Conservation (phyloP, 176 grass and related monocot species). For the Zoysia japonica region DNA sequence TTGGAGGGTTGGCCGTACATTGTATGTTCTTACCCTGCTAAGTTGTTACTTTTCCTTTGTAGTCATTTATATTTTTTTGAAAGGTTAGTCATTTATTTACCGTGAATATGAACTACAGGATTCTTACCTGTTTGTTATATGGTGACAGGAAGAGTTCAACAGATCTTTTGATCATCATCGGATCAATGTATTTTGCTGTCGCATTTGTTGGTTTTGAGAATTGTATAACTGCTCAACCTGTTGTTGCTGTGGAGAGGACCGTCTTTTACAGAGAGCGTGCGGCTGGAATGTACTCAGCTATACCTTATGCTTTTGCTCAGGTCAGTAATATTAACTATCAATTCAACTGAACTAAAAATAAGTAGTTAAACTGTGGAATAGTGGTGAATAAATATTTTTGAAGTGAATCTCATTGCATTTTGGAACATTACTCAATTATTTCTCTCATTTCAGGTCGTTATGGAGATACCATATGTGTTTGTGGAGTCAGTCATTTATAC, state of each 20-base stretch:
- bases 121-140: constrained; percentile 32
- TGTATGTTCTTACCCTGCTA: constrained; percentile 49
- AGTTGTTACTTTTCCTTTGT: constrained; percentile 5
- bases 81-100: neutral
- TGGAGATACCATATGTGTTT: constrained; percentile 80
- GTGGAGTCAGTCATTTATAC: constrained; percentile 49
- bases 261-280: constrained; percentile 74
- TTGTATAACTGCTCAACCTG: constrained; percentile 62
- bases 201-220: constrained; percentile 64
- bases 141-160: constrained; percentile 47
- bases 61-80: neutral
- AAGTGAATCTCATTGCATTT: constrained; percentile 25
- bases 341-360: constrained; percentile 27
- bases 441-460: constrained; percentile 54
- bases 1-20: constrained; percentile 71
- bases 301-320: constrained; percentile 78
- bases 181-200: constrained; percentile 79
- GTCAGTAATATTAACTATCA: constrained; percentile 41
- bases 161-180: constrained; percentile 57
- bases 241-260: constrained; percentile 68
- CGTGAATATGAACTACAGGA: constrained; percentile 2
- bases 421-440: neutral
- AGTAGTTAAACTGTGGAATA: constrained; percentile 5
- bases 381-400: neutral
- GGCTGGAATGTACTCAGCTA: constrained; percentile 78